A percentile compares a stretch with the other conserved stretches of the same genome.
Evolutionary conservation across 2,329 filamentous ascomycete species (phyloP).

Genomic region (Curvularia sp.): DNA sequence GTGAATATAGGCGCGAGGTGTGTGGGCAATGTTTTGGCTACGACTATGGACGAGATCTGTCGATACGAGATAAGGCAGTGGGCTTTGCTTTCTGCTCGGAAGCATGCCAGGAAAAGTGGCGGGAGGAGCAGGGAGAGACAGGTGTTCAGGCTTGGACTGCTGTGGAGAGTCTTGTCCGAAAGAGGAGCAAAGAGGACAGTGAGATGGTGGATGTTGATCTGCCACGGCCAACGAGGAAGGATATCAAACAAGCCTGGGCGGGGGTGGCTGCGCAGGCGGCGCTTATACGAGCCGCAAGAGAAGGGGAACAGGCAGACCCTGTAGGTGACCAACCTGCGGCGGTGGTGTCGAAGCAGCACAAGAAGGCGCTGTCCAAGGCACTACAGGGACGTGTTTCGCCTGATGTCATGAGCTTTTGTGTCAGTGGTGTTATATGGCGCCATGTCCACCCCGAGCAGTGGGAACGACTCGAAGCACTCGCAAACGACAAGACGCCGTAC

Average conservation of each 20-base stretch:
- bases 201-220: slow-evolving; percentile 45
- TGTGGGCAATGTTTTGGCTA: slow-evolving; percentile 58
- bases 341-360: slow-evolving; percentile 43
- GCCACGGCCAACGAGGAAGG: slow-evolving; percentile 36
- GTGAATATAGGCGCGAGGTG: slow-evolving; percentile 57
- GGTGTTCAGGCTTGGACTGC: slow-evolving; percentile 46
- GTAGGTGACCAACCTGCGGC: slow-evolving; percentile 13
- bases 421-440: slow-evolving; percentile 50
- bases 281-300: slow-evolving; percentile 37
- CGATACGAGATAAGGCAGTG: slow-evolving; percentile 46
- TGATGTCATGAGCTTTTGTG: slow-evolving; percentile 53
- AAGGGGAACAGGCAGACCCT: slow-evolving; percentile 10
- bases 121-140: slow-evolving; percentile 30
- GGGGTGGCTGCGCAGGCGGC: slow-evolving; percentile 30
- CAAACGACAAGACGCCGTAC: slow-evolving; percentile 53
- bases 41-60: slow-evolving; percentile 52
- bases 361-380: slow-evolving; percentile 42
- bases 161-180: slow-evolving; percentile 44
- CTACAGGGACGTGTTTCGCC: slow-evolving; percentile 39
- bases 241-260: slow-evolving; percentile 42
- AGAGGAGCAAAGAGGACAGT: slow-evolving; percentile 40
- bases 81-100: slow-evolving; percentile 55
- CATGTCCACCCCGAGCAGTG: slow-evolving; percentile 41
- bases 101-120: slow-evolving; percentile 50
- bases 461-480: slow-evolving; percentile 48